A percentile compares a stretch with the other conserved stretches of the same genome.
Evolutionary conservation across 495 filamentous ascomycete genomes (phyloP).

Genomic region (Penicillium maclennaniae): DNA sequence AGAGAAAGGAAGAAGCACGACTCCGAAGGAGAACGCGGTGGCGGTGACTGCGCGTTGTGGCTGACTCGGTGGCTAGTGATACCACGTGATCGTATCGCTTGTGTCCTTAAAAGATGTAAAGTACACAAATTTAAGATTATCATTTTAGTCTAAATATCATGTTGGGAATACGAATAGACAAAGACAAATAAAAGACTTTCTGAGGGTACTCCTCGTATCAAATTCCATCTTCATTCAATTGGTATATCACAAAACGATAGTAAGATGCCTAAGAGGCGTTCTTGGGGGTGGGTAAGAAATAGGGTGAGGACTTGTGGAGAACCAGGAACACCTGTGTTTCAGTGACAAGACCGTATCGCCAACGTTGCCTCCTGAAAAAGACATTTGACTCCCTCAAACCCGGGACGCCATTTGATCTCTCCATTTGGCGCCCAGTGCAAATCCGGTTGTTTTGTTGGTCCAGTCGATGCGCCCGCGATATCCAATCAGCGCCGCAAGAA

Average conservation of each 20-base stretch:
- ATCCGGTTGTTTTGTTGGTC: conserved; percentile 19
- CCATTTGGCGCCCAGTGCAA: conserved; percentile 21
- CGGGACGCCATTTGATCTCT: not conserved
- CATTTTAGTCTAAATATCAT: too few relatives aligned
- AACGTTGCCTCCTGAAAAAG: not conserved
- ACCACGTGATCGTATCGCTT: not conserved
- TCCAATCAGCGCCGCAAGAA: conserved; percentile 33
- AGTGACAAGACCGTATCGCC: conserved; percentile 7
- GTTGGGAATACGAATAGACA: too few relatives aligned
- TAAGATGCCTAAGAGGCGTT: too few relatives aligned
- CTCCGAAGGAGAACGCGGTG: conserved; percentile 21
- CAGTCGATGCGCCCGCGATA: conserved; percentile 27
- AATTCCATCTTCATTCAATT: too few relatives aligned
- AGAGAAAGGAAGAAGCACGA: conserved; percentile 13
- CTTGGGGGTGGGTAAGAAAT: conserved; percentile 2
- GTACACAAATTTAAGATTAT: not conserved
- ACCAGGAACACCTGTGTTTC: conserved; percentile 23
- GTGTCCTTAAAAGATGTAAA: not conserved
- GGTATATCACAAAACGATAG: too few relatives aligned
- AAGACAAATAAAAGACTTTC: too few relatives aligned
- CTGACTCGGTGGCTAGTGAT: conserved; percentile 4
- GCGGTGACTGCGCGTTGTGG: conserved; percentile 23
- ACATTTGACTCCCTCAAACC: not conserved
- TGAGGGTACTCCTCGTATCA: too few relatives aligned
- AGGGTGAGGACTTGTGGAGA: conserved; percentile 22